Evolutionary conservation across 2,329 filamentous ascomycete species (phyloP).

Genomic region (Microdochium paspali): DNA sequence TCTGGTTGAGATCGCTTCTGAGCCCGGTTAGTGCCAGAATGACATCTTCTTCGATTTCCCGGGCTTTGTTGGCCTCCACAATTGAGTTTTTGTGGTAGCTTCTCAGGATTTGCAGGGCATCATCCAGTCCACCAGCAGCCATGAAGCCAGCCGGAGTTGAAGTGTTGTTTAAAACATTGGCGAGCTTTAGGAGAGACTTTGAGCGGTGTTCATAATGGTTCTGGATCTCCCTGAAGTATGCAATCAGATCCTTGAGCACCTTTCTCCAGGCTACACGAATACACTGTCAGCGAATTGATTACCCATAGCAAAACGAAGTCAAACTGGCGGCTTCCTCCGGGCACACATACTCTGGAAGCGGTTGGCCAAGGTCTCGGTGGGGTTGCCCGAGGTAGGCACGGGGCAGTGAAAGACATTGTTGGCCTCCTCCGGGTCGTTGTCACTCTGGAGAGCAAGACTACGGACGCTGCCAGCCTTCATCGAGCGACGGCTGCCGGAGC

Average conservation of each 20-base stretch:
- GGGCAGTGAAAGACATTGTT: slow-evolving; percentile 86
- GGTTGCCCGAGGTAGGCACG: slow-evolving; percentile 76
- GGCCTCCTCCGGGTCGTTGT: slow-evolving; percentile 55
- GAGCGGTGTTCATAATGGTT: slow-evolving; percentile 77
- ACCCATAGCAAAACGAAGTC: too few species aligned
- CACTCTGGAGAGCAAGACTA: slow-evolving; percentile 66
- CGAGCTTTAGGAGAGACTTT: slow-evolving; percentile 74
- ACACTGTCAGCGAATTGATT: slow-evolving; percentile 1
- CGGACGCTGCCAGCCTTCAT: slow-evolving; percentile 79
- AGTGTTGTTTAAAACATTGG: slow-evolving; percentile 76
- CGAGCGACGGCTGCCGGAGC: slow-evolving; percentile 72
- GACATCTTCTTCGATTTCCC: slow-evolving; percentile 85
- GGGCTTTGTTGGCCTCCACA: slow-evolving; percentile 75
- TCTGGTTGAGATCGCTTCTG: slow-evolving; percentile 81
- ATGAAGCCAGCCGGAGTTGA: slow-evolving; percentile 68
- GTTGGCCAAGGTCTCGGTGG: slow-evolving; percentile 78
- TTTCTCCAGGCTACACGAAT: slow-evolving; percentile 74
- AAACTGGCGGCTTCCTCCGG: too few species aligned
- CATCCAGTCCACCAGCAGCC: slow-evolving; percentile 72
- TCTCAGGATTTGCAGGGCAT: slow-evolving; percentile 72
- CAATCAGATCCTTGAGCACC: slow-evolving; percentile 85
- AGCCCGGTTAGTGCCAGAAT: slow-evolving; percentile 79
- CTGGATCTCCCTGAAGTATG: slow-evolving; percentile 90
- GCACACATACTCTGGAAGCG: slow-evolving; percentile 85
- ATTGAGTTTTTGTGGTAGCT: slow-evolving; percentile 76